Base-by-base conservation (phyloP, 2,329 filamentous ascomycete genomes). In the Emmonsiellopsis sp. region DNA sequence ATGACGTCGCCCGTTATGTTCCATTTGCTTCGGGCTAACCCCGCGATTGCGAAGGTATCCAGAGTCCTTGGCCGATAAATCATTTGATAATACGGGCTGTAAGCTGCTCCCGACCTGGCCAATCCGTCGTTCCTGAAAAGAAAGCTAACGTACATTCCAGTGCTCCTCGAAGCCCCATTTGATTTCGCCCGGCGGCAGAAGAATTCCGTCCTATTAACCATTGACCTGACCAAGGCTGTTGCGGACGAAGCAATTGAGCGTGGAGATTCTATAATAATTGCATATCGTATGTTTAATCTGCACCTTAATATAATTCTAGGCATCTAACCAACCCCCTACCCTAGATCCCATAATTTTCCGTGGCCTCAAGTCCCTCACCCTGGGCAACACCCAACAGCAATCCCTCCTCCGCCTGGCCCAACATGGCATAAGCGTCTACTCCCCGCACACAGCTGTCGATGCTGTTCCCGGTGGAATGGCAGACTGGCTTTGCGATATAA, bases 281-380 rank as follows among this genome's bases (percentile, higher is more conserved):
- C 89, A 63, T 98, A 98, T 69, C 93, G 89, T 94, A 73, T 63
- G 77, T 68, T 58, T 17, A 27, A n/a, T 34, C 42, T 50, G 17
- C 33, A 49, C 13, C 14, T 17, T 17, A 47, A 17, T 31, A 44
- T 52, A 42, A 21, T 13, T 6, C 4, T 39, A 6, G 42, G 2
- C 17, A 39, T 14, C 8, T n/a, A 36, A 44, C 32, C 21, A 36
- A 39, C 3, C 17, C 21, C 31, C 6, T 21, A 10, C 33, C 17
- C 39, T 61, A 94, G 88, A 98, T 71, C 93, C 93, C 21, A 93
- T 97, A 67, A 97, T 98, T 66, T 98, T 98, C 77, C 84, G 87
- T 48, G 87, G 87, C 51, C 78, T 98, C 61, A 98, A 96, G 72
- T 86, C 88, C 58, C 76, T 98, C 65, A 95, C 88, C 36, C 80